Percentiles rank a stretch among this genome's conserved stretches.
Evolutionary conservation across 192 early-diverging fungal genomes (phyloP).

Genomic region (Fimicolochytrium jonesii): DNA sequence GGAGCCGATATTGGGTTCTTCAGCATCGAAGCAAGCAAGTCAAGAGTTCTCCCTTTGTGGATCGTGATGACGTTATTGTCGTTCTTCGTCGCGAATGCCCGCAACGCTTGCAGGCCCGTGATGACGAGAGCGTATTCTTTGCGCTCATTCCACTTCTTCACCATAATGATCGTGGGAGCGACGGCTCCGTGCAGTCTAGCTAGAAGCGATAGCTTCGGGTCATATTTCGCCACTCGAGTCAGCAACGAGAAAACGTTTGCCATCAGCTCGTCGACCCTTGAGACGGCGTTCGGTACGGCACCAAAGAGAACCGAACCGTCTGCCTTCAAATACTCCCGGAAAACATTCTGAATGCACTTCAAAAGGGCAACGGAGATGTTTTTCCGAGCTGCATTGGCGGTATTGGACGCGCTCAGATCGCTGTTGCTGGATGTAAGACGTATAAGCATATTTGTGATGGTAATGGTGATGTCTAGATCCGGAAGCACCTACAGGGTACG

Average conservation of each 20-base stretch:
- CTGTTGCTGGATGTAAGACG: conserved; percentile 22
- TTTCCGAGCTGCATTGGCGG: conserved; percentile 29
- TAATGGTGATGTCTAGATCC: conserved; percentile 38
- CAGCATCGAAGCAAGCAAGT: conserved; percentile 11
- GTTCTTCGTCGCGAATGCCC: conserved; percentile 32
- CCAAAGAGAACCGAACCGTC: conserved; percentile 4
- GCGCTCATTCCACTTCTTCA: conserved; percentile 35
- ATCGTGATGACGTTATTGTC: conserved; percentile 40
- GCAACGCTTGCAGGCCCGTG: conserved; percentile 30
- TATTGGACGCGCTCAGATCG: conserved; percentile 25
- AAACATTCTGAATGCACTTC: conserved; percentile 2
- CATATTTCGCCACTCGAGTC: conserved; percentile 36
- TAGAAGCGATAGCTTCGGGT: too few relatives aligned
- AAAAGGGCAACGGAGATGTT: conserved; percentile 19
- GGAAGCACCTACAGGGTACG: conserved; percentile 16
- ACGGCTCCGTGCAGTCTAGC: conserved; percentile 32
- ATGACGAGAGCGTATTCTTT: conserved; percentile 30
- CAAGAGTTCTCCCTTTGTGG: conserved; percentile 33
- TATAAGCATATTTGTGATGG: conserved; percentile 38
- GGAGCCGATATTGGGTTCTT: conserved; percentile 15
- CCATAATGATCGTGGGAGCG: conserved; percentile 26
- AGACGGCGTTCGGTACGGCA: conserved; percentile 9
- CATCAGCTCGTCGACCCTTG: conserved; percentile 35
- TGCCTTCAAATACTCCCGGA: conserved; percentile 1
- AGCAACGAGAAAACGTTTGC: conserved; percentile 32